Evolutionary conservation across 345 rosid genomes (phyloP).

Genomic region (Hypericum perforatum): DNA sequence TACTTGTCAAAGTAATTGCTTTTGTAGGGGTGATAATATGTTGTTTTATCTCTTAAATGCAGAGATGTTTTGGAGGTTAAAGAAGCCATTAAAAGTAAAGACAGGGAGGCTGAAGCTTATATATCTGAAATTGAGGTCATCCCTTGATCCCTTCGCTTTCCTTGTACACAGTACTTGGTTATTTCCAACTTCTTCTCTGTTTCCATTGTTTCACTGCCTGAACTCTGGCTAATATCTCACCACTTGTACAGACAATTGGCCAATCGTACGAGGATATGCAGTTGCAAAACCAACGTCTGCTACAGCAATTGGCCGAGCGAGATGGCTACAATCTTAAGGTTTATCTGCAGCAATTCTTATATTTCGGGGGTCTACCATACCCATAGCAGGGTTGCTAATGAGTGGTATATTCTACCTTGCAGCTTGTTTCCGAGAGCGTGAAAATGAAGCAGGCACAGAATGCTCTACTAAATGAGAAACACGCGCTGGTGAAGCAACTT

Average conservation of each 20-base stretch:
- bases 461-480: slow-evolving; percentile 66
- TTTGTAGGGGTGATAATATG: neutral
- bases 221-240: neutral
- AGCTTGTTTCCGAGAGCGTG: slow-evolving; percentile 98
- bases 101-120: slow-evolving; percentile 71
- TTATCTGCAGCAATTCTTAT: slow-evolving; percentile 4
- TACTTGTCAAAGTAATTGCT: neutral
- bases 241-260: slow-evolving; percentile 64
- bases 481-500: slow-evolving; percentile 59
- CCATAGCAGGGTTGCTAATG: neutral
- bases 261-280: slow-evolving; percentile 98
- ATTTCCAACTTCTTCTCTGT: neutral
- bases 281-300: slow-evolving; percentile 75
- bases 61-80: slow-evolving; percentile 70
- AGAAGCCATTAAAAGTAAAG: slow-evolving; percentile 78
- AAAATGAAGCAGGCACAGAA: slow-evolving; percentile 72
- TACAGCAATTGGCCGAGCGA: slow-evolving; percentile 80
- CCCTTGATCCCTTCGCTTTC: neutral
- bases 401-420: slow-evolving; percentile 14
- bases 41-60: neutral
- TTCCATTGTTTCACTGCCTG: neutral
- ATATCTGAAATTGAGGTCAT: slow-evolving; percentile 87
- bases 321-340: slow-evolving; percentile 96
- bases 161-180: slow-evolving; percentile 1
- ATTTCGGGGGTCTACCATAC: neutral